A percentile compares a stretch with the other conserved stretches of the same genome.
These are phyloP conservation scores for Colletotrichum gigasporum DNA, from an alignment of 2,329 filamentous ascomycete genomes.

Conservation along the genomic window DNA sequence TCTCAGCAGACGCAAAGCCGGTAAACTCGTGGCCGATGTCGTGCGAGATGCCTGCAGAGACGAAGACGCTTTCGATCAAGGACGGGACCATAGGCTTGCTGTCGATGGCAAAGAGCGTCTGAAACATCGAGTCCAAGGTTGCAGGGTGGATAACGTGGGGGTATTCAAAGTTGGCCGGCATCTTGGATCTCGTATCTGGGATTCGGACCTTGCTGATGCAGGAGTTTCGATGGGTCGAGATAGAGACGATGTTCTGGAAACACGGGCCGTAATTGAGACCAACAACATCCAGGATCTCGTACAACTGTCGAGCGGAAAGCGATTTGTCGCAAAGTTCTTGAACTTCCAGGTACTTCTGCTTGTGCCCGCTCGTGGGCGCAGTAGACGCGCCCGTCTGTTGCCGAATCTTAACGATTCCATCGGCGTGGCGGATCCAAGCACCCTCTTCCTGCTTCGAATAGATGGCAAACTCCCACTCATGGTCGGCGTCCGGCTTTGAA, in stretches of 20 bases:
- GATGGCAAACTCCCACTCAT: constrained; percentile 51
- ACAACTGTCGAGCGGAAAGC: constrained; percentile 55
- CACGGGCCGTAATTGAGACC: constrained; percentile 61
- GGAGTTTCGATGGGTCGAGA: constrained; percentile 42
- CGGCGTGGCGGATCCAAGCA: constrained; percentile 24
- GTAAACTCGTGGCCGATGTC: constrained; percentile 45
- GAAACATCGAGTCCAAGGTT: constrained; percentile 66
- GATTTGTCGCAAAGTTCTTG: constrained; percentile 41
- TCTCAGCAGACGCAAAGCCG: constrained; percentile 51
- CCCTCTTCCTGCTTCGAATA: constrained; percentile 53
- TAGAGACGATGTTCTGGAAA: constrained; percentile 57
- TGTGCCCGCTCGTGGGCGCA: constrained; percentile 2
- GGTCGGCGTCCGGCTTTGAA: constrained; percentile 14
- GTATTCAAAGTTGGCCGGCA: constrained; percentile 64
- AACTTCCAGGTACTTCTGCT: constrained; percentile 36
- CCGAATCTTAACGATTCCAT: constrained; percentile 34
- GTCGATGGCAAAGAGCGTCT: constrained; percentile 58
- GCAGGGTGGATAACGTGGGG: constrained; percentile 66
- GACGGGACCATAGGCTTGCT: constrained; percentile 60
- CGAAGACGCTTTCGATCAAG: constrained; percentile 53
- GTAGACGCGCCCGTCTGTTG: neutral
- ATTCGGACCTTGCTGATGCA: constrained; percentile 52
- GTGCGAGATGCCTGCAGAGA: constrained; percentile 50
- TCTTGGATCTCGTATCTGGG: constrained; percentile 59
- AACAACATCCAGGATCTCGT: constrained; percentile 58